phyloP scores from a whole-genome alignment of 2,329 filamentous ascomycete species.

The Hypoxylon sp. region DNA sequence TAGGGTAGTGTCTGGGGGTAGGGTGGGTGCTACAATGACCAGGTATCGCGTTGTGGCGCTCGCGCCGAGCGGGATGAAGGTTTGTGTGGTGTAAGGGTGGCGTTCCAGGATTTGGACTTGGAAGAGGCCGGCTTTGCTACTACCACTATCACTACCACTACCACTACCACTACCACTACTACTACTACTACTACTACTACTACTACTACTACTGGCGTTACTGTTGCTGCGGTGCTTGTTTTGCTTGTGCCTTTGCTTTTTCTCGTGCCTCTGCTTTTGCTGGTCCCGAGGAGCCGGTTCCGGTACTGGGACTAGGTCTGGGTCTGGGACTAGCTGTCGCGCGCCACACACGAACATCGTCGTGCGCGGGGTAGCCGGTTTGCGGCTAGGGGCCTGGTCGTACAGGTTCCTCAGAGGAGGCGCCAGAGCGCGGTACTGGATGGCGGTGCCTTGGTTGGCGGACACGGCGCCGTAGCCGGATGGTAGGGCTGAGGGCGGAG shows the following conservation, averaged over 20 bases:
- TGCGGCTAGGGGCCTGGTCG: conserved; percentile 71
- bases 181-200: not conserved
- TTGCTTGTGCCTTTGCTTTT: not conserved
- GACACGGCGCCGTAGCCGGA: conserved; percentile 64
- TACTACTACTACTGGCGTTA: not conserved
- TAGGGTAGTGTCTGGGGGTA: conserved; percentile 56
- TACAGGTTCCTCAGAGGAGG: conserved; percentile 81
- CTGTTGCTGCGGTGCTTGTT: not conserved
- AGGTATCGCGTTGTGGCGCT: conserved; percentile 74
- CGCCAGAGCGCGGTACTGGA: conserved; percentile 89
- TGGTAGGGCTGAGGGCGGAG: conserved; percentile 49
- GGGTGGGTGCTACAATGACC: conserved; percentile 88
- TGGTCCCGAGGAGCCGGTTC: not conserved
- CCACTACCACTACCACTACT: not conserved
- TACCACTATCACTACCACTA: conserved; percentile 7
- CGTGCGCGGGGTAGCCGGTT: conserved; percentile 74
- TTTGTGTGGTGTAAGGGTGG: conserved; percentile 95
- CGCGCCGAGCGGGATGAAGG: conserved; percentile 81
- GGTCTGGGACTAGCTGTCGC: conserved; percentile 42
- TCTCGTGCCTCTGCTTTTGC: not conserved
- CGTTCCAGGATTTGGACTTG: conserved; percentile 83
- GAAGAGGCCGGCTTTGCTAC: conserved; percentile 63
- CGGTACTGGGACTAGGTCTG: conserved; percentile 33
- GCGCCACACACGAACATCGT: conserved; percentile 87
- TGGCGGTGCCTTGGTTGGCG: conserved; percentile 88